These are phyloP conservation scores for Trichoderma sp. DNA, from an alignment of 2,329 filamentous ascomycete species.

Conservation along the genomic window DNA sequence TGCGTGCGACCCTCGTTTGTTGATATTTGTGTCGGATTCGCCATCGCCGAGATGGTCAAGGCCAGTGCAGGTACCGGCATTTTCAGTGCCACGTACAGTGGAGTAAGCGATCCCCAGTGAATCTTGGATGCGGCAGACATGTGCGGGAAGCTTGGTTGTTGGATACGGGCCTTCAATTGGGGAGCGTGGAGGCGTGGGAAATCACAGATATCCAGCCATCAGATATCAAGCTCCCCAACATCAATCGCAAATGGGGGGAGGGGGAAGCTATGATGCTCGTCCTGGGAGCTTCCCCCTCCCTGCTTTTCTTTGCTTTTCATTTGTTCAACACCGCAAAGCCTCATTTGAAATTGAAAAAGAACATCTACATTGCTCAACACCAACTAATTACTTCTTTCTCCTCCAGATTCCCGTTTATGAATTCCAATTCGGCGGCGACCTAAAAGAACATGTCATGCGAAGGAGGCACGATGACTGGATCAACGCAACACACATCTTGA, in stretches of 20 bases:
- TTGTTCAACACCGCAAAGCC: not conserved
- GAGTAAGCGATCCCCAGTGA: slow-evolving; percentile 45
- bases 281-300: not conserved
- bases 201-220: not conserved
- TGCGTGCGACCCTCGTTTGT: slow-evolving; percentile 15
- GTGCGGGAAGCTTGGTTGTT: not conserved
- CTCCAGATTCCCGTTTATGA: slow-evolving; percentile 88
- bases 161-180: not conserved
- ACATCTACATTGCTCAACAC: not conserved
- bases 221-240: not conserved
- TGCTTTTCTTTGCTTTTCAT: not conserved
- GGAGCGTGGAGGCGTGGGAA: not conserved
- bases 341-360: not conserved
- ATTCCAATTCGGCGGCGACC: slow-evolving; percentile 76
- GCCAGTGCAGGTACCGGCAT: slow-evolving; percentile 47
- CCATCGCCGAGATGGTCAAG: slow-evolving; percentile 46
- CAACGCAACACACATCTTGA: slow-evolving; percentile 98
- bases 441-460: slow-evolving; percentile 90
- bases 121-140: not conserved
- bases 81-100: slow-evolving; percentile 68
- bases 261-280: not conserved
- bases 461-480: slow-evolving; percentile 93
- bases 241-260: not conserved
- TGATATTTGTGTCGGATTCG: not conserved
- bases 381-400: not conserved